phyloP scores from a whole-genome alignment of 1,284 basidiomycete genomes.

The Microbotryum lychnidis-dioicae region DNA sequence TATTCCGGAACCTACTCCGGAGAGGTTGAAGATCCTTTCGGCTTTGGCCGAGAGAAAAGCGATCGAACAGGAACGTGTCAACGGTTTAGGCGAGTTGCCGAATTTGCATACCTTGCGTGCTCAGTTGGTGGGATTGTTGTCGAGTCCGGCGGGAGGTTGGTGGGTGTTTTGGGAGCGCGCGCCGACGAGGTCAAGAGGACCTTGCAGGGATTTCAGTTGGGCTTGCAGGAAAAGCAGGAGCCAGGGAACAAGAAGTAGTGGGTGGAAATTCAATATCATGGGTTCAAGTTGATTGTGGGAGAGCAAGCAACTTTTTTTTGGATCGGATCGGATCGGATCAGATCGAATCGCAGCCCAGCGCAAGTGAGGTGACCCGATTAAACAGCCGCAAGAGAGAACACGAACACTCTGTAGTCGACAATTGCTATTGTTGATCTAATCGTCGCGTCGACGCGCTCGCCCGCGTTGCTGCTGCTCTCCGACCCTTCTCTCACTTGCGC shows the following conservation, averaged over 20 bases:
- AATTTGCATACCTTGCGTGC: slow-evolving; percentile 40
- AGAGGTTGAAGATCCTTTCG: slow-evolving; percentile 39
- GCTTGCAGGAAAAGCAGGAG: slow-evolving; percentile 15
- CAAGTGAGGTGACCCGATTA: too few species aligned
- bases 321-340: too few species aligned
- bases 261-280: too few species aligned
- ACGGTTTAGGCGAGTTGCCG: slow-evolving; percentile 39
- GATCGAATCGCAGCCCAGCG: too few species aligned
- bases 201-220: slow-evolving; percentile 32
- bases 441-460: too few species aligned
- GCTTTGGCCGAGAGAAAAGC: slow-evolving; percentile 40
- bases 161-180: slow-evolving; percentile 19
- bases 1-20: not conserved
- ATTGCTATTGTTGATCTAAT: too few species aligned
- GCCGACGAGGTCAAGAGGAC: slow-evolving; percentile 19
- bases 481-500: too few species aligned
- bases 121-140: slow-evolving; percentile 43
- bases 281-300: too few species aligned
- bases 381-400: too few species aligned
- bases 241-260: not conserved
- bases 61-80: not conserved
- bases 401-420: too few species aligned
- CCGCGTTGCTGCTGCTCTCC: too few species aligned
- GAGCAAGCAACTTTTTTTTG: too few species aligned
- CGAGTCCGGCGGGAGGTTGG: slow-evolving; percentile 34